A percentile compares a stretch with the other conserved stretches of the same genome.
Evolutionary conservation across 2,329 filamentous ascomycete species (phyloP).

Genomic region (Aspergillus viridinutans): DNA sequence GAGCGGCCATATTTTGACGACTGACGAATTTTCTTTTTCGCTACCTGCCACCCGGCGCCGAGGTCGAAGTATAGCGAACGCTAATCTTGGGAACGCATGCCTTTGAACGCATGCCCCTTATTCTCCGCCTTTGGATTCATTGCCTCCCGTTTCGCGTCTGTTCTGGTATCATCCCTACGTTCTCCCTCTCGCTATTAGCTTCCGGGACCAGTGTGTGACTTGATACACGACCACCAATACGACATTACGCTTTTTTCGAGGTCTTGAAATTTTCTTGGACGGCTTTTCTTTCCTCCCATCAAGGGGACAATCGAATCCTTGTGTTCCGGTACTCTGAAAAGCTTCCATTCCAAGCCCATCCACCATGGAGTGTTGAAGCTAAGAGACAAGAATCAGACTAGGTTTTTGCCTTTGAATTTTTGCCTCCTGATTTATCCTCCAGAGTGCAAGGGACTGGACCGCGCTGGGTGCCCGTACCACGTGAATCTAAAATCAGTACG

Average conservation of each 20-base stretch:
- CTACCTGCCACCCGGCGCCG: constrained; percentile 13
- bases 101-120: constrained; percentile 2
- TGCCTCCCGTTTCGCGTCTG: background rate
- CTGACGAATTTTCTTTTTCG: constrained; percentile 26
- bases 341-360: background rate
- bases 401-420: background rate
- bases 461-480: background rate
- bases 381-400: background rate
- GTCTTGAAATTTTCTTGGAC: background rate
- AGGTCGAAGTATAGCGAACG: constrained; percentile 9
- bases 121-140: background rate
- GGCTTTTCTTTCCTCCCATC: background rate
- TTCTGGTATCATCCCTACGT: background rate
- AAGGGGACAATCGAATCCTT: background rate
- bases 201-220: background rate
- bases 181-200: background rate
- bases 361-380: background rate
- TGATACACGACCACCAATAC: background rate
- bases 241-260: background rate
- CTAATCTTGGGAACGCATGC: constrained; percentile 3
- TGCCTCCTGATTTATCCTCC: background rate
- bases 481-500: background rate
- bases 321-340: background rate
- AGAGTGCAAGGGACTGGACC: background rate
- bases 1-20: constrained; percentile 18